Conservation (phyloP, 1,284 basidiomycete genomes). For the Cryptococcus sp. region DNA sequence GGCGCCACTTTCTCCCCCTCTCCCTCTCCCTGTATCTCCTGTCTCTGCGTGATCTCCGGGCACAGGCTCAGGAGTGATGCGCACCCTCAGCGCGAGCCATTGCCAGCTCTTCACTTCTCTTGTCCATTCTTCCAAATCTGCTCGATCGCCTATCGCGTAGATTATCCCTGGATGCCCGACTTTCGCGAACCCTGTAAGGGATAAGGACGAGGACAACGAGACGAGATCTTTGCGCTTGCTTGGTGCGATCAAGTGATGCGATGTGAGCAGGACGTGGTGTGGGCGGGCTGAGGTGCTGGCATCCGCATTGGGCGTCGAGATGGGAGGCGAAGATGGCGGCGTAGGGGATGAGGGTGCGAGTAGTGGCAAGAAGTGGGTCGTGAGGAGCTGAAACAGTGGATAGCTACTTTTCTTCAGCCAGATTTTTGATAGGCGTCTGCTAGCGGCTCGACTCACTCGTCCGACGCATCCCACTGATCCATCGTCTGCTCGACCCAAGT, state of each 20-base stretch:
- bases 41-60: slow-evolving; percentile 14
- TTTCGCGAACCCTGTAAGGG: slow-evolving; percentile 67
- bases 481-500: slow-evolving; percentile 57
- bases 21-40: slow-evolving; percentile 31
- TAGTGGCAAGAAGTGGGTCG: slow-evolving; percentile 62
- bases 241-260: slow-evolving; percentile 70
- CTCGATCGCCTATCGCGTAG: slow-evolving; percentile 63
- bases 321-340: not conserved
- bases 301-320: not conserved
- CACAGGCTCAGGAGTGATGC: slow-evolving; percentile 54
- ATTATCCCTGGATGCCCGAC: slow-evolving; percentile 72
- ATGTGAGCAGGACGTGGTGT: slow-evolving; percentile 68
- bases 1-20: slow-evolving; percentile 30
- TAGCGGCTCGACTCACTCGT: slow-evolving; percentile 58
- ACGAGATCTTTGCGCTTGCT: slow-evolving; percentile 67
- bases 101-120: slow-evolving; percentile 71
- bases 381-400: slow-evolving; percentile 63
- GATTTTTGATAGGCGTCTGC: not conserved
- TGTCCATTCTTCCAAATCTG: slow-evolving; percentile 65
- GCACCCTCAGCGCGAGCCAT: slow-evolving; percentile 69
- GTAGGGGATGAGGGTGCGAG: slow-evolving; percentile 43
- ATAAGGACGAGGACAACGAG: slow-evolving; percentile 62
- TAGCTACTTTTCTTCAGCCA: slow-evolving; percentile 55
- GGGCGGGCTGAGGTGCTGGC: slow-evolving; percentile 9
- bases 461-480: slow-evolving; percentile 54